Evolutionary conservation across 1,284 basidiomycete genomes (phyloP).

Genomic region (Ganoderma multipileum): DNA sequence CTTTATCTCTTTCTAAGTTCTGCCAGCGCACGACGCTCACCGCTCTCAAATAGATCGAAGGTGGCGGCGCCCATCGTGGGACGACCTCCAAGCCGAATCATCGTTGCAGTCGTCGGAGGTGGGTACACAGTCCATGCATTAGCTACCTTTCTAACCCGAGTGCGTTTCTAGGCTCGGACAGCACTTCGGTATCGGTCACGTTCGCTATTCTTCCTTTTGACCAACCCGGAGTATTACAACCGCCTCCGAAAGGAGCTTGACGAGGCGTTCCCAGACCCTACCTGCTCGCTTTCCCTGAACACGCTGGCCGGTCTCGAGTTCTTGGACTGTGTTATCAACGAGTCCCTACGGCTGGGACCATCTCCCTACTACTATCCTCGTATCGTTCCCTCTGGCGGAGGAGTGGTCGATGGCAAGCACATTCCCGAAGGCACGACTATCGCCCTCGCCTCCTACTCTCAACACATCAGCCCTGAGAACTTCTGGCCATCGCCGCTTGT

Average conservation of each 20-base stretch:
- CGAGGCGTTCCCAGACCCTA: slow-evolving; percentile 29
- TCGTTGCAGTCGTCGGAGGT: slow-evolving; percentile 34
- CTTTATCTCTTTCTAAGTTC: no score
- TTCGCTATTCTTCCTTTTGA: slow-evolving; percentile 30
- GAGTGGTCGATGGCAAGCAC: neutral
- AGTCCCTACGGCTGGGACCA: slow-evolving; percentile 31
- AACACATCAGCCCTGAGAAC: slow-evolving; percentile 33
- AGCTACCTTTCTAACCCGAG: neutral
- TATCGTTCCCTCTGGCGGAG: slow-evolving; percentile 19
- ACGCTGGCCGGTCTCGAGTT: slow-evolving; percentile 31
- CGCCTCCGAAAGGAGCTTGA: slow-evolving; percentile 35
- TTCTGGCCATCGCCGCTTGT: slow-evolving; percentile 35
- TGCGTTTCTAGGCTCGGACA: slow-evolving; percentile 26
- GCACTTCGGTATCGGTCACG: slow-evolving; percentile 26
- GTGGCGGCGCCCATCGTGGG: no score
- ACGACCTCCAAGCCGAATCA: slow-evolving; percentile 35
- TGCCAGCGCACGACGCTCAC: no score
- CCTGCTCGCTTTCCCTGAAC: slow-evolving; percentile 17
- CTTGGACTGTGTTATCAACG: slow-evolving; percentile 37
- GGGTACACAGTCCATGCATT: neutral
- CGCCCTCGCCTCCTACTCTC: slow-evolving; percentile 1
- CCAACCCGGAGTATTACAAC: slow-evolving; percentile 24
- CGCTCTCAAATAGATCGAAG: no score
- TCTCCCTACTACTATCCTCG: no score
- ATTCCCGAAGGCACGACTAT: slow-evolving; percentile 6